These are phyloP conservation scores for Hymenoscyphus scutula DNA, from an alignment of 2,329 filamentous ascomycete species.

Conservation along the genomic window DNA sequence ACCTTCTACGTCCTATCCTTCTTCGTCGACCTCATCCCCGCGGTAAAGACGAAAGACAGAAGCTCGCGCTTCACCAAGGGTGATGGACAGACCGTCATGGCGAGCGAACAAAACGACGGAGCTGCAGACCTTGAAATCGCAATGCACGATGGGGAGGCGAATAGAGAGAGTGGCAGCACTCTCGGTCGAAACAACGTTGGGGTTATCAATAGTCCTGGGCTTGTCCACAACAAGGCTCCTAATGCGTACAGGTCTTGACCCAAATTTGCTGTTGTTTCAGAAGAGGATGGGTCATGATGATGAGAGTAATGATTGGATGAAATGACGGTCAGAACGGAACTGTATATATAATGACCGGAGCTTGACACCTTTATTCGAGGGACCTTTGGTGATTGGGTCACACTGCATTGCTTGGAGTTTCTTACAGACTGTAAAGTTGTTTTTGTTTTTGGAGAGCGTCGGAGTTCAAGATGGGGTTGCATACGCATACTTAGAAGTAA, in stretches of 20 bases:
- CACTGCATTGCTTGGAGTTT: neutral
- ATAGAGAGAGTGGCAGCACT: conserved; percentile 21
- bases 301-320: conserved; percentile 1
- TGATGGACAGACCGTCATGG: conserved; percentile 25
- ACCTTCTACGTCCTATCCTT: conserved; percentile 87
- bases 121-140: neutral
- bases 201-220: conserved; percentile 12
- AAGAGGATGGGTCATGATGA: neutral
- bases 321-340: neutral
- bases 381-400: neutral
- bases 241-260: neutral
- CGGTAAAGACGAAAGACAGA: conserved; percentile 37
- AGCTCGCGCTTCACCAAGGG: conserved; percentile 17
- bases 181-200: conserved; percentile 20
- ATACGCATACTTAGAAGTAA: conserved; percentile 1
- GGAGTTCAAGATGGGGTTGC: neutral
- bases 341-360: conserved; percentile 10
- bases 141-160: conserved; percentile 12
- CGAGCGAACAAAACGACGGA: conserved; percentile 32
- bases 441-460: neutral
- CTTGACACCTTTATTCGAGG: neutral
- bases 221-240: neutral
- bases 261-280: no score
- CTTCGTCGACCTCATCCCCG: conserved; percentile 81
- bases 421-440: neutral